These are phyloP conservation scores for Leccinum fallax DNA, from an alignment of 1,284 basidiomycete species.

Conservation along the genomic window DNA sequence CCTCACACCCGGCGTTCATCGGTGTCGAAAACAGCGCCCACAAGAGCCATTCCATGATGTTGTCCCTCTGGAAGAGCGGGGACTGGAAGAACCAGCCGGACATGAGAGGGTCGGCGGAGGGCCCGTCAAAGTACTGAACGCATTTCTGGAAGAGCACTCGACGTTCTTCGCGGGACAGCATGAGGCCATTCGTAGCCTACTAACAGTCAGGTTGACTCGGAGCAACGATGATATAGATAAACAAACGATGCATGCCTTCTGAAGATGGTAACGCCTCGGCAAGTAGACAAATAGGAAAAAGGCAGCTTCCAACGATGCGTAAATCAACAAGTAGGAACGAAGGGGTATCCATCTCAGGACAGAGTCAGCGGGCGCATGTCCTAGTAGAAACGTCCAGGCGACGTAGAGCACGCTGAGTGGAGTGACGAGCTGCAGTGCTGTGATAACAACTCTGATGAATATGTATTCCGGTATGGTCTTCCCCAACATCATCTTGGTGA, in stretches of 20 bases:
- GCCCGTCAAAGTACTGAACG: slow-evolving; percentile 26
- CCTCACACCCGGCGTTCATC: slow-evolving; percentile 33
- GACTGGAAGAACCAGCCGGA: slow-evolving; percentile 57
- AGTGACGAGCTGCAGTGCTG: slow-evolving; percentile 49
- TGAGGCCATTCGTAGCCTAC: slow-evolving; percentile 46
- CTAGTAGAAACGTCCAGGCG: slow-evolving; percentile 9
- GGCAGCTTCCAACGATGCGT: slow-evolving; percentile 44
- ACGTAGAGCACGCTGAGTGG: slow-evolving; percentile 50
- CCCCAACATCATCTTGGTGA: slow-evolving; percentile 42
- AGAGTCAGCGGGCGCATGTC: neutral
- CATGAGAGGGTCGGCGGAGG: slow-evolving; percentile 37
- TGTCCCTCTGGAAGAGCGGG: slow-evolving; percentile 43
- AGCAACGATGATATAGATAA: neutral
- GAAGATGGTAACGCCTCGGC: slow-evolving; percentile 46
- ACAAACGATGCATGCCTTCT: slow-evolving; percentile 43
- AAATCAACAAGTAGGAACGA: slow-evolving; percentile 26
- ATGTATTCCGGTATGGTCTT: slow-evolving; percentile 52
- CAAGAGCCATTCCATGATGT: slow-evolving; percentile 62
- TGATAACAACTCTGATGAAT: slow-evolving; percentile 52
- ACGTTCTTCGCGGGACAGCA: slow-evolving; percentile 45
- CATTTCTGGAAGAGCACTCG: slow-evolving; percentile 54
- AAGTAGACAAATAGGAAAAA: slow-evolving; percentile 56
- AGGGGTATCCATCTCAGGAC: slow-evolving; percentile 3
- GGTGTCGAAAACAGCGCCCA: slow-evolving; percentile 59
- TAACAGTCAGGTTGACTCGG: neutral